phyloP scores from a whole-genome alignment of 768 basidiomycete species.

The Lactifluus echinatus region DNA sequence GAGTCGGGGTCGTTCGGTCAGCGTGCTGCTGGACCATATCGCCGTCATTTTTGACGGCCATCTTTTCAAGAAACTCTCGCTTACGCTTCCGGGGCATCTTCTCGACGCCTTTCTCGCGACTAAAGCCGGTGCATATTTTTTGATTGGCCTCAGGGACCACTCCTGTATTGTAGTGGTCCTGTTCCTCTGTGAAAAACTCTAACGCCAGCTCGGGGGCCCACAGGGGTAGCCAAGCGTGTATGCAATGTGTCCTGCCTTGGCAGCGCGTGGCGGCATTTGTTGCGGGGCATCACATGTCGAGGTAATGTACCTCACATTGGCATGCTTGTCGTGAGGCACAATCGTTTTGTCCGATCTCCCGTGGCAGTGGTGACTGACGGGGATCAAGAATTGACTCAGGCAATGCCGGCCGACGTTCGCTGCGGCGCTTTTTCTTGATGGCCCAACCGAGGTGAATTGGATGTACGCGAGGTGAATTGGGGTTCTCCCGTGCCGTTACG shows the following conservation, averaged over 20 bases:
- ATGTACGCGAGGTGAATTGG: neutral
- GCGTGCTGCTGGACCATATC: neutral
- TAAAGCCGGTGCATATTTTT: neutral
- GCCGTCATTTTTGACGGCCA: neutral
- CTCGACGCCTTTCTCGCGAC: no score
- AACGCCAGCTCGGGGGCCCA: neutral
- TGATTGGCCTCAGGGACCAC: neutral
- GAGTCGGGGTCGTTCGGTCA: neutral
- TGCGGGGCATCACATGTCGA: neutral
- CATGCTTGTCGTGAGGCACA: conserved; percentile 3
- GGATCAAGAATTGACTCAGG: neutral
- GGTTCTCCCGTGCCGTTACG: neutral
- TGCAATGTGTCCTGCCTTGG: neutral
- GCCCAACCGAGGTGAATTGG: neutral
- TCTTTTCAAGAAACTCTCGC: neutral
- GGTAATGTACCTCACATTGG: neutral
- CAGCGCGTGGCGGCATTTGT: neutral
- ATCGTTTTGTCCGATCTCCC: neutral
- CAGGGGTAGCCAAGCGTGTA: no score
- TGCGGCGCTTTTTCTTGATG: neutral
- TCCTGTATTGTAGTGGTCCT: neutral
- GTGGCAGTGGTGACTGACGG: neutral
- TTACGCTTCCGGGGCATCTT: no score
- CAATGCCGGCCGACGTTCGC: neutral
- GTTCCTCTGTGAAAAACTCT: neutral